These are phyloP conservation scores for Trypanosoma lewisi DNA, from an alignment of 208 protist genomes.

Conservation along the genomic window DNA sequence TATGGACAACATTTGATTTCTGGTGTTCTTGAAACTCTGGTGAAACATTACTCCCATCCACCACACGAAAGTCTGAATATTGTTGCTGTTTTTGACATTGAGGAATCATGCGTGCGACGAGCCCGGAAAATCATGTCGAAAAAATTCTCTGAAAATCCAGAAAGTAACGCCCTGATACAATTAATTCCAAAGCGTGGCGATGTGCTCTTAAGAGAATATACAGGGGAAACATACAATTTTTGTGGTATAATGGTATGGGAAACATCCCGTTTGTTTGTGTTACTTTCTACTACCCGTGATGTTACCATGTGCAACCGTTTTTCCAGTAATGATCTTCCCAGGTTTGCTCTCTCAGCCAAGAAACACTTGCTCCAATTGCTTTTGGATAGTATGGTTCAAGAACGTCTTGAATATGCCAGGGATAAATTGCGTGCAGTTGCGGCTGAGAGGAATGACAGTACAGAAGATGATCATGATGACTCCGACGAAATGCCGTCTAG, in stretches of 20 bases:
- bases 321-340: slow-evolving; percentile 40
- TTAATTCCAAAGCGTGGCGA: slow-evolving; percentile 28
- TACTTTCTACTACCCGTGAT: slow-evolving; percentile 40
- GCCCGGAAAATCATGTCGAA: slow-evolving; percentile 39
- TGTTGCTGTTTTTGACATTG: slow-evolving; percentile 58
- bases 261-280: slow-evolving; percentile 60
- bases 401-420: slow-evolving; percentile 58
- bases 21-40: slow-evolving; percentile 58
- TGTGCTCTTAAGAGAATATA: slow-evolving; percentile 22
- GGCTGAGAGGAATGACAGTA: not conserved
- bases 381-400: slow-evolving; percentile 68
- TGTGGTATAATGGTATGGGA: slow-evolving; percentile 68
- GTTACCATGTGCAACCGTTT: slow-evolving; percentile 13
- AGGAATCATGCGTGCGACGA: slow-evolving; percentile 53
- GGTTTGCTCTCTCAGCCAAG: slow-evolving; percentile 45
- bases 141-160: not conserved
- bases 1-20: slow-evolving; percentile 39
- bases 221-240: slow-evolving; percentile 55
- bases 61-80: slow-evolving; percentile 54
- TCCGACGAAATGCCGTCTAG: not conserved
- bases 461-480: slow-evolving; percentile 1
- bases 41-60: slow-evolving; percentile 75
- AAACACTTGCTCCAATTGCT: slow-evolving; percentile 55
- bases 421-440: slow-evolving; percentile 32
- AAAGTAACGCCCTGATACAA: slow-evolving; percentile 11